A percentile compares a stretch with the other conserved stretches of the same genome.
These are phyloP conservation scores for Colletotrichum magnum DNA, from an alignment of 2,329 filamentous ascomycete species.

Conservation along the genomic window DNA sequence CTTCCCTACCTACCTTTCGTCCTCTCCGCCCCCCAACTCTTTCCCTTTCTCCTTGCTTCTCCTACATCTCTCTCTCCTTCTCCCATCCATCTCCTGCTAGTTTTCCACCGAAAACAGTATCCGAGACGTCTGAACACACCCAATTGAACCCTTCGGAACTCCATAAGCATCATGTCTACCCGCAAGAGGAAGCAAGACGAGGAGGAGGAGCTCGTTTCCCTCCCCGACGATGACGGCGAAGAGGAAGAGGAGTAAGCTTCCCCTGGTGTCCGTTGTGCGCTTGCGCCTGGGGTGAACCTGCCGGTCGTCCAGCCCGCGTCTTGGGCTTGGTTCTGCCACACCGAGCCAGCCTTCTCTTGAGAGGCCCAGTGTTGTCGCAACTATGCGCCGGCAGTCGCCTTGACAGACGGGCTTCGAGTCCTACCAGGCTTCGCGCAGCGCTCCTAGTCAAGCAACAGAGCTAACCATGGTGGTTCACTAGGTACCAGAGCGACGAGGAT, in stretches of 20 bases:
- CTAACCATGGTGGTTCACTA: constrained; percentile 45
- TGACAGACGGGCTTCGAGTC: not conserved
- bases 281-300: not conserved
- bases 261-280: constrained; percentile 1
- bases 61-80: constrained; percentile 25
- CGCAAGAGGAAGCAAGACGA: constrained; percentile 70
- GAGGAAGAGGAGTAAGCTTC: constrained; percentile 68
- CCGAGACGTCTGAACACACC: constrained; percentile 8
- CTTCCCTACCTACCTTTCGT: constrained; percentile 35
- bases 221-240: constrained; percentile 66
- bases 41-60: constrained; percentile 33
- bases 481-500: constrained; percentile 57
- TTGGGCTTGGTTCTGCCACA: not conserved
- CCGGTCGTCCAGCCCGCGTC: not conserved
- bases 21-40: constrained; percentile 38
- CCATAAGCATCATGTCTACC: constrained; percentile 56
- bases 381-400: constrained; percentile 5
- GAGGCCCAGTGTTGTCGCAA: constrained; percentile 1
- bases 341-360: not conserved
- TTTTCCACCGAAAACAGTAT: constrained; percentile 6
- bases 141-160: constrained; percentile 46
- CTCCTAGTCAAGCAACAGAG: not conserved
- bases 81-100: constrained; percentile 23
- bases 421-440: not conserved
- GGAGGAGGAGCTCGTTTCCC: constrained; percentile 68